Conservation (phyloP, 2,329 filamentous ascomycete genomes). For the Fusarium dlaminii region DNA sequence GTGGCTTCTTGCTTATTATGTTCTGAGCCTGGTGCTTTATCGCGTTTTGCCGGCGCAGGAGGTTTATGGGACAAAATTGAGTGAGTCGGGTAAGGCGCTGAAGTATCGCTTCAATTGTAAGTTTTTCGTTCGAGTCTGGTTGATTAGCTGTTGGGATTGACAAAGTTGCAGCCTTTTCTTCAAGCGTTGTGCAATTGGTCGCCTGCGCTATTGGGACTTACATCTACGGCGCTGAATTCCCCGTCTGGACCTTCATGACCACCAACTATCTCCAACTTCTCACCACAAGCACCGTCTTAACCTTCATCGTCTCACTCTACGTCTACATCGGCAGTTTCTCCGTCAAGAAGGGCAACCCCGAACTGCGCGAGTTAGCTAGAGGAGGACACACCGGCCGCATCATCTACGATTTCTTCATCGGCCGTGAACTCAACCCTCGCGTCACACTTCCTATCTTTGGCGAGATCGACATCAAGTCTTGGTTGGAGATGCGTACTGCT, state of each 20-base stretch:
- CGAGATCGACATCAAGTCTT: slow-evolving; percentile 87
- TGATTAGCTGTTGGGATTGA: neutral
- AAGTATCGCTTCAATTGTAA: slow-evolving; percentile 82
- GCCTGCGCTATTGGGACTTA: slow-evolving; percentile 76
- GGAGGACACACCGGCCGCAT: slow-evolving; percentile 83
- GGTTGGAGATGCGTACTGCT: slow-evolving; percentile 86
- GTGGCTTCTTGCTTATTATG: slow-evolving; percentile 79
- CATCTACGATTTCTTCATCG: slow-evolving; percentile 95
- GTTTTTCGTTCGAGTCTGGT: neutral
- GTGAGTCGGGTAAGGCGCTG: slow-evolving; percentile 70
- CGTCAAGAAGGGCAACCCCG: slow-evolving; percentile 74
- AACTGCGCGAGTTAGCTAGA: slow-evolving; percentile 77
- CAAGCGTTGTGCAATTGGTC: slow-evolving; percentile 74
- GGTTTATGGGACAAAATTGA: slow-evolving; percentile 72
- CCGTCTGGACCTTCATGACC: slow-evolving; percentile 88
- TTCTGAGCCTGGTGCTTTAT: slow-evolving; percentile 76
- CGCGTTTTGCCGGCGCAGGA: slow-evolving; percentile 77
- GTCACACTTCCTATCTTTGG: slow-evolving; percentile 79
- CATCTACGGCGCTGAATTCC: slow-evolving; percentile 78
- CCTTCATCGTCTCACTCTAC: slow-evolving; percentile 74
- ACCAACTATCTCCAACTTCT: slow-evolving; percentile 87
- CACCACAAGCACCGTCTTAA: slow-evolving; percentile 80
- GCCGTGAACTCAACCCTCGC: slow-evolving; percentile 92
- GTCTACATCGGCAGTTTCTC: slow-evolving; percentile 83
- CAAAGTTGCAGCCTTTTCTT: slow-evolving; percentile 69